Percentiles rank a stretch among this genome's conserved stretches.
phyloP scores from a whole-genome alignment of 768 basidiomycete genomes.

The Hericium erinaceus region DNA sequence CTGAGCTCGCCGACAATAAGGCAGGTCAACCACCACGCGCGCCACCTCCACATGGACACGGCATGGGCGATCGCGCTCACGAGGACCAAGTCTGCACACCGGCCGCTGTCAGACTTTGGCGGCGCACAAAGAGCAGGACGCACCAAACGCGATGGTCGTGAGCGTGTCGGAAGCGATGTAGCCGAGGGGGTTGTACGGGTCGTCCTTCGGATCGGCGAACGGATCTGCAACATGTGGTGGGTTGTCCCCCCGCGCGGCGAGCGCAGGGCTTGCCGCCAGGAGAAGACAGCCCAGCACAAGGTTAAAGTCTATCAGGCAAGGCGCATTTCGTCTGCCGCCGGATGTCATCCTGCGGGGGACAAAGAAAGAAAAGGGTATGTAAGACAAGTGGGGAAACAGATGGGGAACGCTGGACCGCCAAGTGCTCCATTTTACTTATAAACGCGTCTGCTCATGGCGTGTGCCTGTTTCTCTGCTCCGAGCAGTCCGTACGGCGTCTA shows the following conservation, averaged over 20 bases:
- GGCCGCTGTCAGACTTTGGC: neutral
- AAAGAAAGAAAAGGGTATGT: no score
- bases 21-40: slow-evolving; percentile 14
- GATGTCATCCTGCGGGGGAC: no score
- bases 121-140: neutral
- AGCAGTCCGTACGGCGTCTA: no score
- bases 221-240: slow-evolving; percentile 23
- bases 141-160: slow-evolving; percentile 42
- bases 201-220: slow-evolving; percentile 40
- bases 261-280: no score
- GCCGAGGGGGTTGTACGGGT: slow-evolving; percentile 42
- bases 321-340: no score
- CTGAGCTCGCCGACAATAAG: slow-evolving; percentile 57
- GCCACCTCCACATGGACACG: slow-evolving; percentile 10
- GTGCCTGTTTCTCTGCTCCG: no score
- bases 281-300: no score
- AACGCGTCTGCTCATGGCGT: no score
- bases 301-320: no score
- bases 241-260: neutral
- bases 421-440: no score
- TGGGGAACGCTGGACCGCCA: no score
- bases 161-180: slow-evolving; percentile 48
- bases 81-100: slow-evolving; percentile 3
- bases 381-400: no score
- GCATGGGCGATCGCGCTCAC: neutral